Conservation (phyloP, 148 eudicot genomes). For the Heliamphora exappendiculata region DNA sequence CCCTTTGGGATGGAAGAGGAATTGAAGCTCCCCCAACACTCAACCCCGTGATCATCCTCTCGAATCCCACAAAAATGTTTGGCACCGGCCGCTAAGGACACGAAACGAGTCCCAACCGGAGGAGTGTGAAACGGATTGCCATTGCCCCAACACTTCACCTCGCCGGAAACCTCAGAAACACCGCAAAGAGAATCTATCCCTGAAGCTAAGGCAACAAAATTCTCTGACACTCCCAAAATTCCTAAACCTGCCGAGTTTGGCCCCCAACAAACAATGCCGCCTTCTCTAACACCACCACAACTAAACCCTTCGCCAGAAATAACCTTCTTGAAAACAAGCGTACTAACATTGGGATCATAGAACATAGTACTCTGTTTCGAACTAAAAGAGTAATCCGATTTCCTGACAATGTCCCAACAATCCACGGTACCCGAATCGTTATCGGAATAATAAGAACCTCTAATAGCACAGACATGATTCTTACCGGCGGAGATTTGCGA, state of each 20-base stretch:
- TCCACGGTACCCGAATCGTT: conserved; percentile 50
- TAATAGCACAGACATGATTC: conserved; percentile 69
- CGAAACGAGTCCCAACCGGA: conserved; percentile 44
- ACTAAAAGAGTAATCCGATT: conserved; percentile 22
- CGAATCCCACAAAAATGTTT: conserved; percentile 83
- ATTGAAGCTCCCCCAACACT: conserved; percentile 86
- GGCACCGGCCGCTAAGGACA: conserved; percentile 57
- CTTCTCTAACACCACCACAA: conserved; percentile 52
- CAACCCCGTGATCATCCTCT: conserved; percentile 64
- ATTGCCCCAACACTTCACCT: conserved; percentile 70
- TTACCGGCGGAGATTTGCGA: conserved; percentile 68
- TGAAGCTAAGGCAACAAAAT: conserved; percentile 39
- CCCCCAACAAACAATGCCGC: conserved; percentile 75
- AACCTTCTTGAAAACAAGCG: conserved; percentile 34
- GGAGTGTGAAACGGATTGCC: conserved; percentile 24
- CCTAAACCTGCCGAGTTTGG: conserved; percentile 50
- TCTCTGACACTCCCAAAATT: conserved; percentile 27
- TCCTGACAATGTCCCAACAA: conserved; percentile 68
- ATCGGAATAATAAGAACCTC: conserved; percentile 58
- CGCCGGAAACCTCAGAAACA: conserved; percentile 35
- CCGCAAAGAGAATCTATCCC: conserved; percentile 59
- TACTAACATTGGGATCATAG: conserved; percentile 33
- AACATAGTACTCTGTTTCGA: conserved; percentile 56
- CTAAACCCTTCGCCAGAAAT: conserved; percentile 87
- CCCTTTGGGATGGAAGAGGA: conserved; percentile 59